These are phyloP conservation scores for Durusdinium trenchii DNA, from an alignment of 73 alveolate genomes.

Conservation along the genomic window DNA sequence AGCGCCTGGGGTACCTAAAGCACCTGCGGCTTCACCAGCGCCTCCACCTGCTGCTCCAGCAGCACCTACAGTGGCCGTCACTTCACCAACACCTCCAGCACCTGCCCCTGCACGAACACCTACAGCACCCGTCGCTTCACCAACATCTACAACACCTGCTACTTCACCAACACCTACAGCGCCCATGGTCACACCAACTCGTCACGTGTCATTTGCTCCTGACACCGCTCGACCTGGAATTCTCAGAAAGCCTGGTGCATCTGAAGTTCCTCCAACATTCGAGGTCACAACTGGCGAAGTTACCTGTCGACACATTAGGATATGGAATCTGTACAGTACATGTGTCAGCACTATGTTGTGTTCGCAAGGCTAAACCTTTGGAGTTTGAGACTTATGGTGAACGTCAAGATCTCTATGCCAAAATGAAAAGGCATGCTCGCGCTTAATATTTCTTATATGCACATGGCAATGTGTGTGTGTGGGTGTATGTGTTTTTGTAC, in stretches of 20 bases:
- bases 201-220: too few species aligned
- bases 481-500: too few species aligned
- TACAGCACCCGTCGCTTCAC: neutral
- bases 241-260: neutral
- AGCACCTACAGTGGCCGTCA: neutral
- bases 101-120: neutral
- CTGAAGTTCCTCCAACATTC: too few species aligned
- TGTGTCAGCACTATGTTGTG: neutral
- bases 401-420: constrained; percentile 19
- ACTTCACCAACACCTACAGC: neutral
- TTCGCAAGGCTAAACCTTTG: neutral
- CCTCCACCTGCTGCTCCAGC: neutral
- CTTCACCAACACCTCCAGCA: neutral
- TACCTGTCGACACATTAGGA: neutral
- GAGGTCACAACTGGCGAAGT: neutral
- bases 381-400: neutral
- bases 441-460: neutral
- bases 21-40: neutral
- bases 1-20: too few species aligned
- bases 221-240: neutral
- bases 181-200: neutral
- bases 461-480: too few species aligned
- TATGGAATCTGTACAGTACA: neutral
- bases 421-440: constrained; percentile 19
- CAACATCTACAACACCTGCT: neutral